A percentile compares a stretch with the other conserved stretches of the same genome.
Evolutionary conservation across 202 grass and related monocot genomes (phyloP).

Genomic region (Setaria viridis): DNA sequence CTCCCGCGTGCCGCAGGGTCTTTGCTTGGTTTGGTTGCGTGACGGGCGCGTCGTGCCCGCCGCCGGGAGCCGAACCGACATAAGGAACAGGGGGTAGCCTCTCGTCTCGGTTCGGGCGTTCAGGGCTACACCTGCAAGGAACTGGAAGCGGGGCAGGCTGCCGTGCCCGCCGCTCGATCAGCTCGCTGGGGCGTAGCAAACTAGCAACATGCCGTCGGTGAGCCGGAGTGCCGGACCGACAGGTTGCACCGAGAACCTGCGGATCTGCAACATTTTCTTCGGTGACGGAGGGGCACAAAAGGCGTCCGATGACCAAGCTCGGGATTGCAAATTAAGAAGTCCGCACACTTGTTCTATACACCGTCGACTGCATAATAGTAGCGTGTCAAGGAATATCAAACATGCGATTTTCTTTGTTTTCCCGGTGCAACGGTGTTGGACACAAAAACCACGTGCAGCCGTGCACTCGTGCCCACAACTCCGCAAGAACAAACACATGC

Average conservation of each 20-base stretch:
- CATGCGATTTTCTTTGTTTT: too few species aligned
- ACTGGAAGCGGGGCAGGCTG: not conserved
- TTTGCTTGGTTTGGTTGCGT: not conserved
- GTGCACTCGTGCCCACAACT: too few species aligned
- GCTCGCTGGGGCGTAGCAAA: too few species aligned
- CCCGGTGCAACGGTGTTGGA: too few species aligned
- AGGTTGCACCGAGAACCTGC: not conserved
- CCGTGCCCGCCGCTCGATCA: too few species aligned
- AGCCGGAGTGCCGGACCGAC: not conserved
- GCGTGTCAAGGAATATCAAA: too few species aligned
- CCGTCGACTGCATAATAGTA: too few species aligned
- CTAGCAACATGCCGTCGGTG: not conserved
- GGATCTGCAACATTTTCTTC: too few species aligned
- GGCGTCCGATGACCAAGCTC: not conserved
- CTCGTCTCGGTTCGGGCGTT: not conserved
- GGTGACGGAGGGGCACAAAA: not conserved
- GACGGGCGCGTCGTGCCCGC: slow-evolving; percentile 4
- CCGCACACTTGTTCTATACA: too few species aligned
- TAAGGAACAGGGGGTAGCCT: not conserved
- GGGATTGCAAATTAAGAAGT: too few species aligned
- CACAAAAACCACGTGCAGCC: too few species aligned
- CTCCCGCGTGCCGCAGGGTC: not conserved
- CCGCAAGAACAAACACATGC: too few species aligned
- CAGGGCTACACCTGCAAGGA: not conserved
- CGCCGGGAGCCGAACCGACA: not conserved